Evolutionary conservation across 2,329 filamentous ascomycete genomes (phyloP), one percentile per base, ranked within the genome.

Genomic region (Botrytis porri): DNA sequence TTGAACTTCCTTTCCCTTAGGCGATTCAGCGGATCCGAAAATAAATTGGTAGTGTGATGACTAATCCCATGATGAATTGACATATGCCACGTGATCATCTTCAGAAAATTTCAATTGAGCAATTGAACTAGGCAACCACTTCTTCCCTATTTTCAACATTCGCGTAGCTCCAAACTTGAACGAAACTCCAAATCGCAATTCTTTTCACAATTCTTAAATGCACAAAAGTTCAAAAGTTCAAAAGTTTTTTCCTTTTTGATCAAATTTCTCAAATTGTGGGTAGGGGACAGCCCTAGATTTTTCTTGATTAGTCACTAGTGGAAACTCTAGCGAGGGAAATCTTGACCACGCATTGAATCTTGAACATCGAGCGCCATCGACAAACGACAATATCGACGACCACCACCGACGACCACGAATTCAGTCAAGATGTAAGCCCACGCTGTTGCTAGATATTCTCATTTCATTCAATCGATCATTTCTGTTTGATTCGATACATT

Each of bases 341-440:
- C 51, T 57, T 57, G 51, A 57, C 51, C 51, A 57, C 51, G 51
- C 51, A 57, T 57, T 57, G 51, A 57, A 57, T 57, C 51, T 57
- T 57, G 51, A 57, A 57, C 51, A 57, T 57, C 51, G 51, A 57
- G 51, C 51, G 60, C 60, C 35, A 74, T 73, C 75, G 63, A 76
- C 75, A 77, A 72, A 75, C 78, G 77, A 78, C 77, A 78, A 77
- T 73, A 70, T 74, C 77, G 76, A 79, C 77, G 73, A 79, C 78
- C 78, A 79, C 77, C 77, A 75, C 70, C 78, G 77, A 79, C 79
- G 75, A 77, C 77, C 75, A 71, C 78, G 76, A 75, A 76, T 76
- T 73, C 73, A 73, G 78, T 78, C 76, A 80, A 80, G 77, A 80
- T 80, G 78, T 79, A 78, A 79, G 78, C 73, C 61, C n/a, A 69